Conservation (phyloP, 306 rosid species). For the Begonia masoniana region DNA sequence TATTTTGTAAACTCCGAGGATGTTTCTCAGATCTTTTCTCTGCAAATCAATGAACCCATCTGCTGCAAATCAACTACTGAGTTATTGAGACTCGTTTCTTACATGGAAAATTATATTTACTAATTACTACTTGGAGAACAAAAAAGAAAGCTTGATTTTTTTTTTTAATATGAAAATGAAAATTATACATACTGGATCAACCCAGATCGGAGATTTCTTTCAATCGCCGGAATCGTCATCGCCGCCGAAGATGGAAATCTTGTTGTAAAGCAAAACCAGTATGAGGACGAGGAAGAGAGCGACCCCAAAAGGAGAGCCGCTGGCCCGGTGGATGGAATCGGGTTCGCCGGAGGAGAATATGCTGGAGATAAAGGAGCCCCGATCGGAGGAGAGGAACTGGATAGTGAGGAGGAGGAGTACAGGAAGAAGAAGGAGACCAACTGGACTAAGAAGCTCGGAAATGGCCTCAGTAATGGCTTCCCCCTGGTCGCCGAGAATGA, state of each 20-base stretch:
- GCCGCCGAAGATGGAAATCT: conserved; percentile 67
- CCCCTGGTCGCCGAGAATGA: conserved; percentile 55
- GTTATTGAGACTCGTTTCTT: too few relatives aligned
- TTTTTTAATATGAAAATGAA: background rate
- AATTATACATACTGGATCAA: background rate
- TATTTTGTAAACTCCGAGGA: too few relatives aligned
- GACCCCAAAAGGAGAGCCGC: conserved; percentile 85
- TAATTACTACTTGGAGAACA: too few relatives aligned
- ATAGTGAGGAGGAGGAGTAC: conserved; percentile 68
- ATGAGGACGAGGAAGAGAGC: conserved; percentile 56
- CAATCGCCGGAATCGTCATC: conserved; percentile 53
- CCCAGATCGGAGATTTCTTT: background rate
- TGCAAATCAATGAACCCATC: too few relatives aligned
- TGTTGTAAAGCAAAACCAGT: conserved; percentile 52
- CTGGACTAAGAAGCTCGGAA: conserved; percentile 63
- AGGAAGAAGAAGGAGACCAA: conserved; percentile 79
- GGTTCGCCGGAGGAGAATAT: conserved; percentile 81
- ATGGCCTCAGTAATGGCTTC: conserved; percentile 64
- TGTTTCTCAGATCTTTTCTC: too few relatives aligned
- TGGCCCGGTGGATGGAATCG: conserved; percentile 58
- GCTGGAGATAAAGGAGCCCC: conserved; percentile 55
- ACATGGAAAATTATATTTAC: too few relatives aligned
- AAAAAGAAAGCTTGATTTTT: too few relatives aligned
- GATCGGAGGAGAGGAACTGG: conserved; percentile 83
- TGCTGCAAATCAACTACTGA: too few relatives aligned